Base-by-base conservation (phyloP, 164 flowering plant species). In the Piper betle region DNA sequence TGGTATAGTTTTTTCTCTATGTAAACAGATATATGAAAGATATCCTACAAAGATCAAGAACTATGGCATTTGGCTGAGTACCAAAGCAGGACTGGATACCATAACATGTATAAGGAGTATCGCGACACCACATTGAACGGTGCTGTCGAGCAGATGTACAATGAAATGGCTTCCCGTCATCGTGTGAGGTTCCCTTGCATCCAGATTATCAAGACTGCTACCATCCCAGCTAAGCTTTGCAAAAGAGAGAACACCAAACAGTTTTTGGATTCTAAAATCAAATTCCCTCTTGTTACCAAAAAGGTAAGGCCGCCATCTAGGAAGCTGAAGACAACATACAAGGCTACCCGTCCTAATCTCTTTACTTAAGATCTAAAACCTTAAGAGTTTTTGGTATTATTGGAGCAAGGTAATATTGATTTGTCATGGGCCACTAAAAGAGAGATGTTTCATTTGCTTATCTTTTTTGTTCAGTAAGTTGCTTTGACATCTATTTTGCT, bases 51-150 rank as follows among this genome's bases (percentile, higher is more conserved):
- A 69, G 62, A 82, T 88, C 57, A 81, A 88, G 75, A 88, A 88
- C 73, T 88, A 77, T 55, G 96, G 96, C 0, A 82, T 87, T 52
- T 87, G 96, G 96, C 59, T 88, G 66, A 65, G 4, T 87, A 87
- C 64, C 96, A 88, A 58, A 85, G 92, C 55, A 62, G 96, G 46
- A 88, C 96, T 40, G 96, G 96, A 2, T 88, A 88, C 52, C 96
- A 88, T 72, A 88, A 88, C 78, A 88, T 88, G 96, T 88, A 88
- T 84, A 88, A 88, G 86, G 96, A 88, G 52, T 88, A 82, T 78
- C 69, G 96, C 0, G 96, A 88, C 59, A 88, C 92, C 19, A 88
- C 96, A 17, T 68, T 88, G 62, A 88, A 88, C 57, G 96, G 96
- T 2, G 92, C 75, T 55, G 87, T 88, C 17, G 96, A 88, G 61